Conservation (phyloP, 1,139 yeast genomes). For the Casaregolazyma lundiana region DNA sequence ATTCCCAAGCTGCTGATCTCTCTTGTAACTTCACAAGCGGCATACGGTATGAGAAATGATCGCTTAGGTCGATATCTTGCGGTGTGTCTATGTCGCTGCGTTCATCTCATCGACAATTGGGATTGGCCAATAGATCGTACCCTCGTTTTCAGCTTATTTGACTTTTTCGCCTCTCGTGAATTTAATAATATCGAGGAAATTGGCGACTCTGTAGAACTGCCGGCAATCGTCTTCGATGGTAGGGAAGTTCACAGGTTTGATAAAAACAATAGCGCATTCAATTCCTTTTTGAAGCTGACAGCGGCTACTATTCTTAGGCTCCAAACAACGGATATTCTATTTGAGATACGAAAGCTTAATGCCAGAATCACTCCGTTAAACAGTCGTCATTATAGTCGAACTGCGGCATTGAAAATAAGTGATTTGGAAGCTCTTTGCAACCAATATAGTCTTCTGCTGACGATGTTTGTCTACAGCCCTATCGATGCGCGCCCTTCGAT, state of each 20-base stretch:
- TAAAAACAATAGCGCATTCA: constrained; percentile 15
- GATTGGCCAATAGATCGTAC: constrained; percentile 8
- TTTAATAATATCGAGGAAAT: constrained; percentile 9
- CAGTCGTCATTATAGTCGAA: constrained; percentile 15
- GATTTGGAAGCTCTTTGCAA: constrained; percentile 22
- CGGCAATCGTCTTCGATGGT: background rate
- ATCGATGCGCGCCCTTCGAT: constrained; percentile 17
- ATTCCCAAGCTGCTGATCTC: constrained; percentile 4
- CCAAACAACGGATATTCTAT: background rate
- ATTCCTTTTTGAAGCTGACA: constrained; percentile 17
- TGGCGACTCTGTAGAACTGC: background rate
- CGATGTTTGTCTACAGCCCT: constrained; percentile 15
- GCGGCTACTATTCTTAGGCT: constrained; percentile 13
- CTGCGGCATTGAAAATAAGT: constrained; percentile 13
- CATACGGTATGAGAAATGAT: background rate
- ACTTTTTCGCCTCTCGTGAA: constrained; percentile 9
- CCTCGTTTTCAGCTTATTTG: constrained; percentile 7
- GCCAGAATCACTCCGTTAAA: constrained; percentile 20
- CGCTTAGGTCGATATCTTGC: constrained; percentile 2
- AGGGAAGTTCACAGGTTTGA: background rate
- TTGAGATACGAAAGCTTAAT: constrained; percentile 13
- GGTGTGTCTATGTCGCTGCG: constrained; percentile 3
- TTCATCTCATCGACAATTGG: constrained; percentile 8
- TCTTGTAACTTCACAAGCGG: background rate
- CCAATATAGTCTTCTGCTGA: constrained; percentile 19